A percentile compares a stretch with the other conserved stretches of the same genome.
phyloP scores from a whole-genome alignment of 164 flowering plant genomes.

The Tinospora cordifolia region DNA sequence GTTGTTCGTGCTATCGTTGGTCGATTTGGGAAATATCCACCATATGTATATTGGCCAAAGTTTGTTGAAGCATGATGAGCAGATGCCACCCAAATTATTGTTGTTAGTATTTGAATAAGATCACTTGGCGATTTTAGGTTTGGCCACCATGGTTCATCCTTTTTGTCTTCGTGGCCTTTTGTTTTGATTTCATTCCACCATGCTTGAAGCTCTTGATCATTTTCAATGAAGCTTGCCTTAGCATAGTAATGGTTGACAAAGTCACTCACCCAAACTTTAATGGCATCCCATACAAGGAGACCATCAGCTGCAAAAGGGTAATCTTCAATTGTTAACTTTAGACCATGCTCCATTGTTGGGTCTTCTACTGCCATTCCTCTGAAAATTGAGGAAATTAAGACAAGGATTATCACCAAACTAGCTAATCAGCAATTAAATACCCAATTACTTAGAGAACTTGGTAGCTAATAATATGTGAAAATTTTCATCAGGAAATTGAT shows the following conservation, averaged over 20 bases:
- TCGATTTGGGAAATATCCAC: slow-evolving; percentile 76
- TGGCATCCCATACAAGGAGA: slow-evolving; percentile 53
- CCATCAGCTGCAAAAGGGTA: slow-evolving; percentile 89
- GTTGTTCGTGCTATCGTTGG: slow-evolving; percentile 69
- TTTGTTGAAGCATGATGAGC: slow-evolving; percentile 89
- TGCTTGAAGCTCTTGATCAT: slow-evolving; percentile 62
- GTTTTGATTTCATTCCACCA: slow-evolving; percentile 78
- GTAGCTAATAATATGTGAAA: no score
- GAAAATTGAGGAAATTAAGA: slow-evolving; percentile 12
- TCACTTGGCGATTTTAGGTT: slow-evolving; percentile 43
- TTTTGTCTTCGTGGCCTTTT: slow-evolving; percentile 71
- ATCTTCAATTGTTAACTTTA: slow-evolving; percentile 62
- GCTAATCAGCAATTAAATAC: no score
- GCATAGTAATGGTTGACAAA: slow-evolving; percentile 65
- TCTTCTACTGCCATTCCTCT: slow-evolving; percentile 74
- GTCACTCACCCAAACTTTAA: slow-evolving; percentile 62
- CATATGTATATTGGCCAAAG: slow-evolving; percentile 83
- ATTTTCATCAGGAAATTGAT: not conserved
- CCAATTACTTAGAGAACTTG: no score
- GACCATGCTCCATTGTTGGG: slow-evolving; percentile 41
- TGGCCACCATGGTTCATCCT: slow-evolving; percentile 77
- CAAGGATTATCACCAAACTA: no score
- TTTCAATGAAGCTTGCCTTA: slow-evolving; percentile 30
- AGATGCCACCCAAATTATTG: slow-evolving; percentile 77
- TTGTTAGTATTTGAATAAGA: slow-evolving; percentile 51